Percentiles rank a stretch among this genome's conserved stretches.
Evolutionary conservation across 2,329 filamentous ascomycete genomes (phyloP).

Genomic region (Rutstroemia sp.): DNA sequence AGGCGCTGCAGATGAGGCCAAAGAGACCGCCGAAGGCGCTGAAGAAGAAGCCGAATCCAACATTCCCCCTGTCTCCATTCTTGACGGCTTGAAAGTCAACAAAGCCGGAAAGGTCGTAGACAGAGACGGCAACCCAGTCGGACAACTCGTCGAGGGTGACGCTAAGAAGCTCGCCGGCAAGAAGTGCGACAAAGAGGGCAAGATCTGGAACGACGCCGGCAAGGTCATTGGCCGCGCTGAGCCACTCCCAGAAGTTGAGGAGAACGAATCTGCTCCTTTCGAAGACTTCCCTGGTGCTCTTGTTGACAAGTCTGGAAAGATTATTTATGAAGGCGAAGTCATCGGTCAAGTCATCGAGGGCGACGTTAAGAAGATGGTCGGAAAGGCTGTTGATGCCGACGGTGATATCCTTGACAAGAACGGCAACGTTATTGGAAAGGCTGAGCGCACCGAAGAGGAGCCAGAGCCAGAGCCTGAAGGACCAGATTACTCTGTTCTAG

Average conservation of each 20-base stretch:
- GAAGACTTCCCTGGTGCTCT: slow-evolving; percentile 49
- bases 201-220: slow-evolving; percentile 65
- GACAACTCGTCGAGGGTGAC: slow-evolving; percentile 57
- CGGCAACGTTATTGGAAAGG: slow-evolving; percentile 42
- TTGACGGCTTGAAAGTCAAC: slow-evolving; percentile 48
- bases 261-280: slow-evolving; percentile 42
- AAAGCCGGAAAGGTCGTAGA: slow-evolving; percentile 49
- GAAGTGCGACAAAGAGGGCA: slow-evolving; percentile 57
- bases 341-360: slow-evolving; percentile 55
- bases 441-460: slow-evolving; percentile 28
- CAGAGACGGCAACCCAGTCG: slow-evolving; percentile 37
- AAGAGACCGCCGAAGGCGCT: slow-evolving; percentile 27
- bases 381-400: slow-evolving; percentile 69
- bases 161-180: slow-evolving; percentile 56
- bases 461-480: slow-evolving; percentile 19
- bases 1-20: slow-evolving; percentile 24
- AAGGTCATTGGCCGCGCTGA: slow-evolving; percentile 61
- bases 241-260: slow-evolving; percentile 50
- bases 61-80: slow-evolving; percentile 26
- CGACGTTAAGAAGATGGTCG: slow-evolving; percentile 54
- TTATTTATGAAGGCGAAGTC: slow-evolving; percentile 44
- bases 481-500: slow-evolving; percentile 41
- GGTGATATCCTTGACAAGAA: slow-evolving; percentile 77
- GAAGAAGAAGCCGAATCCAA: slow-evolving; percentile 47
- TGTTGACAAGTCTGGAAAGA: slow-evolving; percentile 45